Conservation (phyloP, 2,329 filamentous ascomycete species). For the Microcyclosporella mali region DNA sequence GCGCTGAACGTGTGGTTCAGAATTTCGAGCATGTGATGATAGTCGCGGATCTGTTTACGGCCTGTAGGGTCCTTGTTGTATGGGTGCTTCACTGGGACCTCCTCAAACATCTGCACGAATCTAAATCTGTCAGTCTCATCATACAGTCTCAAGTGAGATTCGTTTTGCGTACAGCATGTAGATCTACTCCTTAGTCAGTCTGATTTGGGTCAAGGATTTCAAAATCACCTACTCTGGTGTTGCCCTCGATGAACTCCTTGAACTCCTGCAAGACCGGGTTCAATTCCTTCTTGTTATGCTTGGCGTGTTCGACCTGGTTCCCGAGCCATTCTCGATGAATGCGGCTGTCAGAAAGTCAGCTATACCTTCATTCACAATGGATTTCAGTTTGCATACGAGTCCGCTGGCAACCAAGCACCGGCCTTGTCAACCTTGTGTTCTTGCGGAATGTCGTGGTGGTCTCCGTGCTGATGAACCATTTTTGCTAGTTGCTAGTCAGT, state of each 20-base stretch:
- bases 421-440: slow-evolving; percentile 43
- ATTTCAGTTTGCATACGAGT: slow-evolving; percentile 6
- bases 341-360: slow-evolving; percentile 42
- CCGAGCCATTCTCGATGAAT: slow-evolving; percentile 59
- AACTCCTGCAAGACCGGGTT: slow-evolving; percentile 60
- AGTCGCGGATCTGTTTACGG: slow-evolving; percentile 57
- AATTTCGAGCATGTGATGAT: slow-evolving; percentile 59
- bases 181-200: too few species aligned
- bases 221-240: too few species aligned
- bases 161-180: too few species aligned
- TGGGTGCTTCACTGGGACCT: slow-evolving; percentile 55
- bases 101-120: slow-evolving; percentile 58
- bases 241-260: slow-evolving; percentile 58
- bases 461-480: slow-evolving; percentile 28
- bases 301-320: slow-evolving; percentile 50
- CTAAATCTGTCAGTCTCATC: too few species aligned
- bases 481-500: too few species aligned
- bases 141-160: too few species aligned
- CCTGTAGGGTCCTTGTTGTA: slow-evolving; percentile 59
- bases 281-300: slow-evolving; percentile 46
- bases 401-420: slow-evolving; percentile 55
- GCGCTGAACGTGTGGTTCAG: slow-evolving; percentile 52
- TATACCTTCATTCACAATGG: background rate
- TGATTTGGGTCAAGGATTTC: too few species aligned
- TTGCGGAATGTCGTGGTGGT: slow-evolving; percentile 48